Evolutionary conservation across 2,329 filamentous ascomycete genomes (phyloP), one percentile per base, ranked within the genome.

Genomic region (Cryphonectria radicalis): DNA sequence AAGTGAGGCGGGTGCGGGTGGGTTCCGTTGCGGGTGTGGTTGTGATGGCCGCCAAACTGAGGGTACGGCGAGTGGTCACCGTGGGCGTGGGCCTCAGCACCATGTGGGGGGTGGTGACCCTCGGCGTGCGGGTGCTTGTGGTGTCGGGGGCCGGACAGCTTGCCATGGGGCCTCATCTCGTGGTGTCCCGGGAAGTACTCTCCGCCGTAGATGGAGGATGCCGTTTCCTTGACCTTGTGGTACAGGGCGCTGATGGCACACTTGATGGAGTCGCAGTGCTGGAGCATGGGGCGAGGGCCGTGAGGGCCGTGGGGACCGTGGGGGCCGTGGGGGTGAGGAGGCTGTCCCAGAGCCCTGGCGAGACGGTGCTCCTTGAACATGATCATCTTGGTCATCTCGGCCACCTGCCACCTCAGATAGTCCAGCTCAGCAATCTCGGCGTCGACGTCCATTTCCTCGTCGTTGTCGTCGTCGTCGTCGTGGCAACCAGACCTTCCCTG

Each of bases 351-450:
- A 2, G 79, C 76, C 28, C 82, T 77, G 46, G 79, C 76, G 67
- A 84, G 78, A 68, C 81, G 79, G 5, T 77, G 77, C 74, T 86
- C 82, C 74, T 84, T 85, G 70, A 80, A 76, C 57, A 76, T 76
- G 73, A 87, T 84, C 19, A 82, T 78, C 66, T 80, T 77, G 74
- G 83, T 78, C 57, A 87, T 78, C 67, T 83, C 80, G 42, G 77
- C 74, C 22, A 84, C 77, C 73, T 84, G 82, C 65, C 78, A 76
- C 73, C 80, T 81, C 73, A 87, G 80, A 62, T 79, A 79, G 60
- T 83, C 80, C 59, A 87, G 77, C 63, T 86, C 83, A 19, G 79
- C 79, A n/a, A 87, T 74, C 69, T 86, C 80, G 14, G 80, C 77
- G 32, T 84, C 80, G 3, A 86, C 74, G 59, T 79, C 78, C 64